Percentiles rank a stretch among this genome's conserved stretches.
These are phyloP conservation scores for Plasmodium yoelii DNA, from an alignment of 169 alveolate species.

Conservation along the genomic window DNA sequence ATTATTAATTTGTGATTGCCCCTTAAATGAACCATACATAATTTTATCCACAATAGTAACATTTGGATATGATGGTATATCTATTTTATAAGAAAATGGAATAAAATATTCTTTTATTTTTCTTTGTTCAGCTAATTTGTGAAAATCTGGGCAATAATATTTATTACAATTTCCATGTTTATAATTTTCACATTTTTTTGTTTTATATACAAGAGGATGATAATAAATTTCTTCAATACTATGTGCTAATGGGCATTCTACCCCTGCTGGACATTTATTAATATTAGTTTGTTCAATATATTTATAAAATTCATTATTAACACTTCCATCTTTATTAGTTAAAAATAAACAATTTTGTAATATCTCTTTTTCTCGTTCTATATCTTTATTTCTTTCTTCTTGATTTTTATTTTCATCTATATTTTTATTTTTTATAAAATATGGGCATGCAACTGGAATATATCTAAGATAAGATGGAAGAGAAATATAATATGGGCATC, in stretches of 20 bases:
- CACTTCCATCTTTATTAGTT: conserved; percentile 70
- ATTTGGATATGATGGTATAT: conserved; percentile 83
- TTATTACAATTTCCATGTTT: conserved; percentile 87
- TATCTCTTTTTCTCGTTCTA: conserved; percentile 76
- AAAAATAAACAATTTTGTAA: conserved; percentile 71
- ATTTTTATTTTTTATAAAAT: conserved; percentile 40
- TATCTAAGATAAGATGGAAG: conserved; percentile 86
- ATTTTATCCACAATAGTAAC: conserved; percentile 86
- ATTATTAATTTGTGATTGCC: conserved; percentile 29
- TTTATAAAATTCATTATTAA: conserved; percentile 65
- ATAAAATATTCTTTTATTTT: conserved; percentile 82
- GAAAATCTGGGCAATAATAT: conserved; percentile 89
- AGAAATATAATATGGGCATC: conserved; percentile 89
- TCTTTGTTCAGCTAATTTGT: conserved; percentile 89
- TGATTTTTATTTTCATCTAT: conserved; percentile 60
- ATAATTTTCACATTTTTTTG: conserved; percentile 84
- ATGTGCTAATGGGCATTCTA: conserved; percentile 90
- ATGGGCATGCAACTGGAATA: conserved; percentile 89
- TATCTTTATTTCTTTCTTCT: conserved; percentile 70
- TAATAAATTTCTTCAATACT: conserved; percentile 88
- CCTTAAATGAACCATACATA: conserved; percentile 66
- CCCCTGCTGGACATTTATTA: conserved; percentile 86
- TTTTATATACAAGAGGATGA: conserved; percentile 88
- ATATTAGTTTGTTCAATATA: conserved; percentile 51
- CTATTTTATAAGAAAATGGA: conserved; percentile 83